phyloP scores from a whole-genome alignment of 2,329 filamentous ascomycete genomes.

The Cladobotryum mycophilum region DNA sequence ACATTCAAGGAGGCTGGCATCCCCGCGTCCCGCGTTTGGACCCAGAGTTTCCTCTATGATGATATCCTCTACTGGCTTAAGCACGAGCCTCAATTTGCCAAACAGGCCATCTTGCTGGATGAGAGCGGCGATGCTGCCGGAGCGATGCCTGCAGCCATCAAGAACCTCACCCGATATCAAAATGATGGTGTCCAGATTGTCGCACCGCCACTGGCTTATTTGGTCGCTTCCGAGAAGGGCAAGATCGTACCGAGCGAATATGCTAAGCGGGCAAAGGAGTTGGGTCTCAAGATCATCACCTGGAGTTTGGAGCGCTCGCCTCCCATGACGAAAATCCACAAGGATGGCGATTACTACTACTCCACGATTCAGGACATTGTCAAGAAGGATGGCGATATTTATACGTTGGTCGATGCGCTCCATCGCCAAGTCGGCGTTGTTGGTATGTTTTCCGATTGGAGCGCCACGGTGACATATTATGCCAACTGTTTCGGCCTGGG shows the following conservation, averaged over 20 bases:
- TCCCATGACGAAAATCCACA: constrained; percentile 45
- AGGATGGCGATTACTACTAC: constrained; percentile 49
- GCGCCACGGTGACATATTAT: constrained; percentile 62
- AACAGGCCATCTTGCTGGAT: constrained; percentile 60
- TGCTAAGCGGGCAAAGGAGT: constrained; percentile 51
- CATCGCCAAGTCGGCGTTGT: constrained; percentile 53
- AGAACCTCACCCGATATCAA: constrained; percentile 49
- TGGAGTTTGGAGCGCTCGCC: constrained; percentile 65
- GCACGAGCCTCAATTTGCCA: constrained; percentile 52
- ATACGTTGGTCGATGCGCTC: constrained; percentile 59
- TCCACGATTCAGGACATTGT: constrained; percentile 47
- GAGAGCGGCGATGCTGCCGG: constrained; percentile 49
- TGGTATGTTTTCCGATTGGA: constrained; percentile 65
- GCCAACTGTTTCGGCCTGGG: constrained; percentile 57
- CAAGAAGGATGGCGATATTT: constrained; percentile 60
- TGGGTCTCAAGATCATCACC: constrained; percentile 58
- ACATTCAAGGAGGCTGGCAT: constrained; percentile 50
- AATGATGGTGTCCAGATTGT: constrained; percentile 55
- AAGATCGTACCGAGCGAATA: constrained; percentile 59
- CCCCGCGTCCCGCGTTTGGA: constrained; percentile 47
- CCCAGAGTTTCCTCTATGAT: constrained; percentile 59
- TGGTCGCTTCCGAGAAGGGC: constrained; percentile 46
- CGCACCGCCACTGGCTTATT: constrained; percentile 56
- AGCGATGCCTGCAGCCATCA: constrained; percentile 48
- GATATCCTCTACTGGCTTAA: constrained; percentile 63